Conservation (phyloP, 1,284 basidiomycete genomes). For the Melampsora allii-populina region DNA sequence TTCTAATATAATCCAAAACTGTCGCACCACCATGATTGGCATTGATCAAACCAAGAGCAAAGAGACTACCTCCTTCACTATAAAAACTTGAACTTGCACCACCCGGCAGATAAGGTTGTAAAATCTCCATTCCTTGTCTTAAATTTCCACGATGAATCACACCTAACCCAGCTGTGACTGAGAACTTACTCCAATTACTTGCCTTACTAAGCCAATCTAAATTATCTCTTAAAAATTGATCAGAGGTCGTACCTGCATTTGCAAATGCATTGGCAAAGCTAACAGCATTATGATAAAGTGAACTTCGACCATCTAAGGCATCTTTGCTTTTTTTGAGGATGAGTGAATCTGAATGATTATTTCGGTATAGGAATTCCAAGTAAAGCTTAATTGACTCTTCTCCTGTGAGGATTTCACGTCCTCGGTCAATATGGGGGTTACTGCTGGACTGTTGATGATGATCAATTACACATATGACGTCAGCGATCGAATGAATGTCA, state of each 20-base stretch:
- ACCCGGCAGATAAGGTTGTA: constrained; percentile 86
- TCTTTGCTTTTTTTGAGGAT: constrained; percentile 94
- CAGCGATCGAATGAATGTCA: not conserved
- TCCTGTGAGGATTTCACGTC: constrained; percentile 76
- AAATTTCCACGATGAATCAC: constrained; percentile 96
- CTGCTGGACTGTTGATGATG: constrained; percentile 48
- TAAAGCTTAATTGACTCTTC: constrained; percentile 86
- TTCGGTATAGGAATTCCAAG: constrained; percentile 86
- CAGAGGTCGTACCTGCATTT: constrained; percentile 90
- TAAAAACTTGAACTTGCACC: constrained; percentile 65
- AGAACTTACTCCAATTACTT: constrained; percentile 96
- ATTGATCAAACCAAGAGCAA: constrained; percentile 90
- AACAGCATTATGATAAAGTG: constrained; percentile 91
- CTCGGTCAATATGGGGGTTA: constrained; percentile 57
- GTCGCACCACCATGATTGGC: constrained; percentile 63
- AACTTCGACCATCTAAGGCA: constrained; percentile 84
- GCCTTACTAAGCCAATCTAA: constrained; percentile 90
- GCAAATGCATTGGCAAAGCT: constrained; percentile 94
- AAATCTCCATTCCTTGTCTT: constrained; percentile 81
- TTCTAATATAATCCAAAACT: constrained; percentile 72
- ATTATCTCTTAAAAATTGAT: constrained; percentile 86
- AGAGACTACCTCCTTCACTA: constrained; percentile 88
- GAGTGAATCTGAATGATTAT: constrained; percentile 84
- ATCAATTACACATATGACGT: constrained; percentile 7
- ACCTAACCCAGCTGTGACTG: constrained; percentile 87